phyloP scores from a whole-genome alignment of 768 basidiomycete species.

The Aureoboletus auriporus region DNA sequence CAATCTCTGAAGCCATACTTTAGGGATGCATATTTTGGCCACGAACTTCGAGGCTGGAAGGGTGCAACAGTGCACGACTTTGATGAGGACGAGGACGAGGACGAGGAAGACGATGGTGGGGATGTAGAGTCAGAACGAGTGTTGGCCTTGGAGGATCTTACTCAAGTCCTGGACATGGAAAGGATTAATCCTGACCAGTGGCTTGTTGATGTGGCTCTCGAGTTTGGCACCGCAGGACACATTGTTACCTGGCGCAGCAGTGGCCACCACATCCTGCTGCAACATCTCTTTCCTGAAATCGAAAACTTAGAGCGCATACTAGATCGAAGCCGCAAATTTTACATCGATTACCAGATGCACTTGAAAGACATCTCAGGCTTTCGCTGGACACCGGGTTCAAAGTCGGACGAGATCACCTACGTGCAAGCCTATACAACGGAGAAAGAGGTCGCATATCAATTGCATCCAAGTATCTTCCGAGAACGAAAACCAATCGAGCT shows the following conservation, averaged over 20 bases:
- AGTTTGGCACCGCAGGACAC: neutral
- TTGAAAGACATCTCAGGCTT: neutral
- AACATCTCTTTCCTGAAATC: neutral
- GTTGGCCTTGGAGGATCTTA: neutral
- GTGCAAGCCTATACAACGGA: slow-evolving; percentile 10
- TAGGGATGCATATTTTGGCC: slow-evolving; percentile 3
- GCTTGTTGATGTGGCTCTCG: neutral
- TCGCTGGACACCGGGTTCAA: neutral
- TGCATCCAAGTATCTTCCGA: neutral
- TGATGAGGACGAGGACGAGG: neutral
- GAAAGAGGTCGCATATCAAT: slow-evolving; percentile 5
- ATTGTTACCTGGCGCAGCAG: neutral
- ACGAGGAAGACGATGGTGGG: too few species aligned
- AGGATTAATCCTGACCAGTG: neutral
- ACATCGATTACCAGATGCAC: neutral
- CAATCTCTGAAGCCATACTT: neutral
- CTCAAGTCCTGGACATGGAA: neutral
- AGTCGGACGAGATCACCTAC: neutral
- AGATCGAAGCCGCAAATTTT: neutral
- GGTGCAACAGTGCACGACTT: neutral
- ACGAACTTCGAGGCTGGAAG: slow-evolving; percentile 5
- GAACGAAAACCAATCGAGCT: too few species aligned
- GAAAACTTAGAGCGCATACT: neutral
- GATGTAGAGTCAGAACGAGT: neutral
- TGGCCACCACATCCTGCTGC: neutral